Evolutionary conservation across 768 basidiomycete species (phyloP), one percentile per base, ranked within the genome.

Genomic region (Mycena vulgaris): DNA sequence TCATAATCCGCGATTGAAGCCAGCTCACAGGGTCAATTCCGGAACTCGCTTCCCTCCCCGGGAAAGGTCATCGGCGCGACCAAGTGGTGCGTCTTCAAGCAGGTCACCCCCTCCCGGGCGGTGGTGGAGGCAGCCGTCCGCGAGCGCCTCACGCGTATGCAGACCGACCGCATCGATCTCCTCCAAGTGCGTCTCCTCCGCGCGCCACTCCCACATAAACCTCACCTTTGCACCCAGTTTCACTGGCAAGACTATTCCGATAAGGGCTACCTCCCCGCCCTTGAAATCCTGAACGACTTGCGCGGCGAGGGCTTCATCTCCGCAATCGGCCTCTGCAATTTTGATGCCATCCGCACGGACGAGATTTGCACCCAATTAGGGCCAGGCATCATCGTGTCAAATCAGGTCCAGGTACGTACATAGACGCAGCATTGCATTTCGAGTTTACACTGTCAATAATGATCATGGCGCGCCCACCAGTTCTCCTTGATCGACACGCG

Each of bases 51-150:
- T 21, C 77, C 83, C 31, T 70, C 80, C 37, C 75, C 84, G 30
- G 76, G 82, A 35, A 74, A 79, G 4, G 85, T 93, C 13, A 70
- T 95, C 28, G 92, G 93, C 48, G 93, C 92, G 1, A 96, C 95
- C 3, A 96, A 96, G 77, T 96, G 93, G 93, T 95, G 94, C 78
- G 88, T 94, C 17, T 95, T 95, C 82, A 84, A 87, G 65, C 80
- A 81, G 28, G 81, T 84, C 17, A 79, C 80, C 17, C 83, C 88
- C 2, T 86, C 92, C 4, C 88, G 87, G 9, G 78, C 83, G 33
- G 79, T 86, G 60, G 92, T 94, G 56, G 84, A 90, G 73, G 86
- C 85, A 10, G 91, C 88, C 14, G 85, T 95, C 14, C 84, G 86
- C 68, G 92, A 95, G 74, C 89, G 94, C 55, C 85, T 92, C 80